A percentile compares a stretch with the other conserved stretches of the same genome.
Evolutionary conservation across 129 eudicot genomes (phyloP).

Genomic region (Apium graveolens): DNA sequence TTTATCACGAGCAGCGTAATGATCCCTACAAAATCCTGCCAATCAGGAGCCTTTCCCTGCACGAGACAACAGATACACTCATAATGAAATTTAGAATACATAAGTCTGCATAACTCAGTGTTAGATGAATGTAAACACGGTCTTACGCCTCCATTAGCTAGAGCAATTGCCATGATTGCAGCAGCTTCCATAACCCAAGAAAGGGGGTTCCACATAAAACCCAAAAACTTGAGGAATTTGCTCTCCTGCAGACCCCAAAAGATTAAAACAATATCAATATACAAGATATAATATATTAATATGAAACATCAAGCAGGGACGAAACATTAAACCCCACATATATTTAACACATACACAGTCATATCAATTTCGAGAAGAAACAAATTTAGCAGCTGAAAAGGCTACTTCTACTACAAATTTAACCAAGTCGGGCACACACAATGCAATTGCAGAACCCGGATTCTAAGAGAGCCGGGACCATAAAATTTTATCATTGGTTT

Average conservation of each 20-base stretch:
- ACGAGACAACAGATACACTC: neutral
- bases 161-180: slow-evolving; percentile 98
- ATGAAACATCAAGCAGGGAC: neutral
- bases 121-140: neutral
- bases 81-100: neutral
- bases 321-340: neutral
- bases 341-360: neutral
- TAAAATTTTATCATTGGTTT: neutral
- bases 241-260: slow-evolving; percentile 62
- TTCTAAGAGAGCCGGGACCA: neutral
- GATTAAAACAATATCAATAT: slow-evolving; percentile 6
- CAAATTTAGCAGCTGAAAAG: neutral
- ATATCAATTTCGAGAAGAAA: neutral
- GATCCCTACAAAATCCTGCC: slow-evolving; percentile 99
- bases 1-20: slow-evolving; percentile 80
- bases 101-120: neutral
- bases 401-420: neutral
- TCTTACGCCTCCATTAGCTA: slow-evolving; percentile 99
- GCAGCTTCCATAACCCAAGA: slow-evolving; percentile 99
- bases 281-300: neutral
- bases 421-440: neutral
- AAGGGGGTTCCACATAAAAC: slow-evolving; percentile 99
- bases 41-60: slow-evolving; percentile 97
- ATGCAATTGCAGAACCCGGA: neutral
- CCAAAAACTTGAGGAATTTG: slow-evolving; percentile 89